Conservation (phyloP, 495 filamentous ascomycete genomes). For the Parachaetomium inaequale region DNA sequence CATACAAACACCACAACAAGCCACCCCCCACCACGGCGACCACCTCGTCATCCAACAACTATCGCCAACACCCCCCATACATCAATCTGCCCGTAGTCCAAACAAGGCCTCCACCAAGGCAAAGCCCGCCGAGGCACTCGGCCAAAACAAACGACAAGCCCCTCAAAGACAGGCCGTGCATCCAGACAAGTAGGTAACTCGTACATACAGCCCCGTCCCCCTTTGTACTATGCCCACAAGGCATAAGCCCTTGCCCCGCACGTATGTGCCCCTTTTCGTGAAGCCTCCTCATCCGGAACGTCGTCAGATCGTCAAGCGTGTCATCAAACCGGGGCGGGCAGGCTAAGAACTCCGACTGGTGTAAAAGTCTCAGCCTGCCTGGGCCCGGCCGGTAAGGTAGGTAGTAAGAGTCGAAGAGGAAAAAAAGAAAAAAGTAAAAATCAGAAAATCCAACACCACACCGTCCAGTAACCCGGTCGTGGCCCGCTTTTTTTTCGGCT, state of each 20-base stretch:
- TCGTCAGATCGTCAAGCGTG: neutral
- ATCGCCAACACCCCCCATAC: neutral
- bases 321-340: neutral
- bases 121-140: neutral
- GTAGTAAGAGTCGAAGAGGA: neutral
- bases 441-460: neutral
- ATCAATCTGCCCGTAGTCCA: neutral
- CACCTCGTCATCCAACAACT: neutral
- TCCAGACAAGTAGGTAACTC: neutral
- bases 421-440: neutral
- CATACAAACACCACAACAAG: neutral
- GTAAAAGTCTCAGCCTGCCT: neutral
- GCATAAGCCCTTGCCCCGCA: slow-evolving; percentile 1
- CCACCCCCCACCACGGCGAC: neutral
- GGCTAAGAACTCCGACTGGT: no score
- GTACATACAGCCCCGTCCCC: neutral
- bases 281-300: neutral
- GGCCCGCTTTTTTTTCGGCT: neutral
- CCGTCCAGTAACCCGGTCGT: slow-evolving; percentile 6
- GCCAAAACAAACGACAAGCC: neutral
- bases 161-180: neutral
- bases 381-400: neutral
- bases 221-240: neutral
- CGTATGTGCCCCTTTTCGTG: neutral
- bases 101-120: neutral